Conservation (phyloP, 2,329 filamentous ascomycete species). For the Scolecobasidium constrictum region DNA sequence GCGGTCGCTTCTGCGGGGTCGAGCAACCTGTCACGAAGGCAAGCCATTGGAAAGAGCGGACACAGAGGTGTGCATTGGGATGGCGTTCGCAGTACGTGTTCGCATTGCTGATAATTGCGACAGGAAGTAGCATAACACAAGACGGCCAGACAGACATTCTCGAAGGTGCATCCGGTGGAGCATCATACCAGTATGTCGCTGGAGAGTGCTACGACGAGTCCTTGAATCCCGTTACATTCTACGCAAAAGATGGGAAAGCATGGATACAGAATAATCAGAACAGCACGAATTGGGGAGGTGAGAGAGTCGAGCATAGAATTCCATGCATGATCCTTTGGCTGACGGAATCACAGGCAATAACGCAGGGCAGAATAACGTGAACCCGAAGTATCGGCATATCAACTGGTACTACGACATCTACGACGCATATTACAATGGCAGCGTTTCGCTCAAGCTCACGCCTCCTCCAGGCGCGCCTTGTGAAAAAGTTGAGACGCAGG, state of each 20-base stretch:
- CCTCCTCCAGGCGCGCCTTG: slow-evolving; percentile 1
- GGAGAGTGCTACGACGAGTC: slow-evolving; percentile 7
- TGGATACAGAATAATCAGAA: slow-evolving; percentile 7
- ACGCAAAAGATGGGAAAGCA: not conserved
- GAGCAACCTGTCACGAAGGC: not conserved
- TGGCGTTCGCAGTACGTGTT: not conserved
- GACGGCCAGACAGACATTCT: not conserved
- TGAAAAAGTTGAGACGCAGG: not conserved
- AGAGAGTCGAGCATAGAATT: not conserved
- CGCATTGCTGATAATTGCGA: not conserved
- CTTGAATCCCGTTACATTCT: slow-evolving; percentile 2
- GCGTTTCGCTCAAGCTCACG: not conserved
- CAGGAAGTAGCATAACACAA: not conserved
- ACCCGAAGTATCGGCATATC: slow-evolving; percentile 1
- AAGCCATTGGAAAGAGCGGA: no score
- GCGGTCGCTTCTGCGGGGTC: not conserved
- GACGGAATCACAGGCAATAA: slow-evolving; percentile 1
- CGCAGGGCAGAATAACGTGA: not conserved
- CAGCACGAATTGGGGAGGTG: slow-evolving; percentile 1
- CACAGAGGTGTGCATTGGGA: not conserved
- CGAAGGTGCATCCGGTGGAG: not conserved
- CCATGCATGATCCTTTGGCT: not conserved
- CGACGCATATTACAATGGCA: slow-evolving; percentile 7
- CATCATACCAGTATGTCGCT: not conserved
- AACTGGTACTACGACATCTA: slow-evolving; percentile 9